Conservation (phyloP, 2,329 filamentous ascomycete genomes). For the Sarocladium oryzae region DNA sequence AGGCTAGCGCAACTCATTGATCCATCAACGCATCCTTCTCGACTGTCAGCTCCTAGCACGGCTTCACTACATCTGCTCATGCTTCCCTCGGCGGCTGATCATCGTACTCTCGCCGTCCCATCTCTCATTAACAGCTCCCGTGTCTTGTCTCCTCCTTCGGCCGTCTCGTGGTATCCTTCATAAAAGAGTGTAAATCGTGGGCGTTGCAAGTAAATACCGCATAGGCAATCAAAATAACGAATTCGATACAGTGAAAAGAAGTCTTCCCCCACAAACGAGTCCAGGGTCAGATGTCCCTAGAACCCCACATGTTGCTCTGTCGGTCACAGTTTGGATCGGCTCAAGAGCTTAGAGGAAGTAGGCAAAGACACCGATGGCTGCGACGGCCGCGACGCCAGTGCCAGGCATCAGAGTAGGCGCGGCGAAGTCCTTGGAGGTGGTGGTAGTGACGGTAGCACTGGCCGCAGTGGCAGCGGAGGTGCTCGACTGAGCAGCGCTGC, state of each 20-base stretch:
- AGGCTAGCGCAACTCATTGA: neutral
- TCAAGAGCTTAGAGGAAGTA: conserved; percentile 37
- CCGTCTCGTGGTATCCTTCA: conserved; percentile 11
- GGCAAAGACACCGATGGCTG: conserved; percentile 46
- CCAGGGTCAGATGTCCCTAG: conserved; percentile 1
- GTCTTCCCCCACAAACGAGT: conserved; percentile 12
- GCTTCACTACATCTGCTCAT: neutral
- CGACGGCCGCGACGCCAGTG: conserved; percentile 39
- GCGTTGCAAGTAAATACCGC: conserved; percentile 1
- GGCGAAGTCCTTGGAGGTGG: conserved; percentile 27
- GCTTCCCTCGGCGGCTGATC: neutral
- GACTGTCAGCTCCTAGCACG: neutral
- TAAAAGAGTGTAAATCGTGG: conserved; percentile 16
- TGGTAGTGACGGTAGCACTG: conserved; percentile 23
- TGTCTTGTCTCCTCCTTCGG: neutral
- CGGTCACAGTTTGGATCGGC: conserved; percentile 17
- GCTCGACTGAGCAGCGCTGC: conserved; percentile 20
- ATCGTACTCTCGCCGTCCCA: neutral
- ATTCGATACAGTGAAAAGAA: conserved; percentile 27
- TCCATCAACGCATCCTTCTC: neutral
- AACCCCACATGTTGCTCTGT: neutral
- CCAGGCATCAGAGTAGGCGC: conserved; percentile 36
- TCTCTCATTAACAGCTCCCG: conserved; percentile 1
- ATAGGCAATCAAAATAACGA: conserved; percentile 17
- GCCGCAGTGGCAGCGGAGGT: conserved; percentile 17